Evolutionary conservation across 768 basidiomycete species (phyloP).

Genomic region (Hemileccinum rubropunctum): DNA sequence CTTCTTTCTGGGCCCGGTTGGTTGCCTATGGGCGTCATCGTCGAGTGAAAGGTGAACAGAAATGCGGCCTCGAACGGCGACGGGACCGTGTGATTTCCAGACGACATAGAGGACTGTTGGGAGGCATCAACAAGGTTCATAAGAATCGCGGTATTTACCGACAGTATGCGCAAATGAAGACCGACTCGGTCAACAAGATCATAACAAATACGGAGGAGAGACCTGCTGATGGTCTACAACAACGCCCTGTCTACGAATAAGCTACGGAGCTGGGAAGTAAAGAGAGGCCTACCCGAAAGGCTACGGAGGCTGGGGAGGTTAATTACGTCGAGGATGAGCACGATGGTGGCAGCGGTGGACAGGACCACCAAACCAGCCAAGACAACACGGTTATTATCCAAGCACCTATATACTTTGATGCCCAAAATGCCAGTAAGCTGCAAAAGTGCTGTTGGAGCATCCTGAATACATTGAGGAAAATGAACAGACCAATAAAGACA

Average conservation of each 20-base stretch:
- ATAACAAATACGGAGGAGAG: conserved; percentile 41
- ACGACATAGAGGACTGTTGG: conserved; percentile 51
- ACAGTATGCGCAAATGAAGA: conserved; percentile 65
- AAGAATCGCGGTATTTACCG: conserved; percentile 22
- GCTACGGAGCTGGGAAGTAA: background rate
- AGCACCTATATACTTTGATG: conserved; percentile 63
- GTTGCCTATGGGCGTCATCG: conserved; percentile 29
- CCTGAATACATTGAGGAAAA: no score
- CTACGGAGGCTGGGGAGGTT: conserved; percentile 39
- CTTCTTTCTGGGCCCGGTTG: conserved; percentile 5
- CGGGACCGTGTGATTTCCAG: conserved; percentile 49
- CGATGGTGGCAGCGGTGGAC: conserved; percentile 39
- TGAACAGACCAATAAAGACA: conserved; percentile 40
- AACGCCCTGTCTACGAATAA: conserved; percentile 40
- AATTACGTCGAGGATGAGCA: conserved; percentile 43
- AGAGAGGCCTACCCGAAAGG: conserved; percentile 41
- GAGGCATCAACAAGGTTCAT: conserved; percentile 5
- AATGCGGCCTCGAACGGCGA: conserved; percentile 52
- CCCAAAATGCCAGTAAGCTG: conserved; percentile 65
- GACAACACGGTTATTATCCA: conserved; percentile 58
- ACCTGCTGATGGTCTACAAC: conserved; percentile 35
- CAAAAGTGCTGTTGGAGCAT: background rate
- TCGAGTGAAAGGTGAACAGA: conserved; percentile 49
- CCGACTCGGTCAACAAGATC: conserved; percentile 50
- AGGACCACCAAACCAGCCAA: conserved; percentile 42